These are phyloP conservation scores for Aspergillus viridinutans DNA, from an alignment of 2,329 filamentous ascomycete genomes.

Conservation along the genomic window DNA sequence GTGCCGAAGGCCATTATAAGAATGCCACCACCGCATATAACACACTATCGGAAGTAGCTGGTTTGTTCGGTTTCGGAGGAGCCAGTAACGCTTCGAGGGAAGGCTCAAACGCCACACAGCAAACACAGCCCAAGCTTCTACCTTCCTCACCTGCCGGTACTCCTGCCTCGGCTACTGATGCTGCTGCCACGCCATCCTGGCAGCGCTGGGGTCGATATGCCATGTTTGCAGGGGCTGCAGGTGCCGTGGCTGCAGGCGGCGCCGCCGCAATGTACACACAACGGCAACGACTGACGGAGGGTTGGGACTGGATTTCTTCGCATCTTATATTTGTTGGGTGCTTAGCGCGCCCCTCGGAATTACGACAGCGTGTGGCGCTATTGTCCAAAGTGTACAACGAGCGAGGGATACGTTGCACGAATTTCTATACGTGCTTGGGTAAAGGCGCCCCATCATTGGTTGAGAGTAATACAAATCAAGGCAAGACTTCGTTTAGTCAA, in stretches of 20 bases:
- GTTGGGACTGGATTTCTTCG: conserved; percentile 77
- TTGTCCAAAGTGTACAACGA: conserved; percentile 63
- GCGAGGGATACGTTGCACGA: conserved; percentile 71
- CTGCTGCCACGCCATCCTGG: conserved; percentile 55
- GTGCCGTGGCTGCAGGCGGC: conserved; percentile 74
- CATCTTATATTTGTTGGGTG: conserved; percentile 94
- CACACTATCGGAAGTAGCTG: conserved; percentile 60
- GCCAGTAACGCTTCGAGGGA: conserved; percentile 24
- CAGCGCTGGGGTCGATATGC: conserved; percentile 80
- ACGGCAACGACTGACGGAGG: conserved; percentile 70
- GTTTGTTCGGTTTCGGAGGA: conserved; percentile 61
- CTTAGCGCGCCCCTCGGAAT: conserved; percentile 75
- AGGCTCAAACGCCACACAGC: conserved; percentile 5
- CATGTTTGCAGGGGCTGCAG: conserved; percentile 76
- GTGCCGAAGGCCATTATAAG: conserved; percentile 79
- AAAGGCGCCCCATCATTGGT: conserved; percentile 51
- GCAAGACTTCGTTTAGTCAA: conserved; percentile 29
- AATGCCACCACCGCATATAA: conserved; percentile 67
- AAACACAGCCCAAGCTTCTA: conserved; percentile 16
- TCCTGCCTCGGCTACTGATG: conserved; percentile 39
- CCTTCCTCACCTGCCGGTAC: conserved; percentile 27
- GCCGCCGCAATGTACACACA: conserved; percentile 83
- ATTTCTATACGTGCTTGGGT: conserved; percentile 83
- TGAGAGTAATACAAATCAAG: conserved; percentile 16
- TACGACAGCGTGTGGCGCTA: conserved; percentile 67